Evolutionary conservation across 2,329 filamentous ascomycete species (phyloP).

Genomic region (Nectriaceae sp.): DNA sequence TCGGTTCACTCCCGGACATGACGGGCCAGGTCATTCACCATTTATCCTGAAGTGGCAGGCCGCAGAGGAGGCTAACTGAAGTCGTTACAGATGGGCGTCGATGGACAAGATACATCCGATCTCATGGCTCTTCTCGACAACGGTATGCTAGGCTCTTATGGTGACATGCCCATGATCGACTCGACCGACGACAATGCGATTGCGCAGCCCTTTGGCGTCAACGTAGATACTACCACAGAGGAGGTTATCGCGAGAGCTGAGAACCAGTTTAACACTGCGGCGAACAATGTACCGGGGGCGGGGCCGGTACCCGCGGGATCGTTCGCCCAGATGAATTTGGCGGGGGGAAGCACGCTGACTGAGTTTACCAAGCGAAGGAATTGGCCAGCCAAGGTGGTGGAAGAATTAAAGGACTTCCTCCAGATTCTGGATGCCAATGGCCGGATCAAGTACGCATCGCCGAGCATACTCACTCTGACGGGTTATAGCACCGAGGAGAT

Average conservation of each 20-base stretch:
- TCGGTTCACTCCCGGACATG: conserved; percentile 30
- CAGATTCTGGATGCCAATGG: conserved; percentile 86
- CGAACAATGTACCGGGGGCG: conserved; percentile 42
- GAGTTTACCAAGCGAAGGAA: conserved; percentile 65
- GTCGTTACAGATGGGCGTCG: conserved; percentile 25
- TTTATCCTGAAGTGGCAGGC: not conserved
- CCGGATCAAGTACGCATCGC: conserved; percentile 82
- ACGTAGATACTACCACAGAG: conserved; percentile 25
- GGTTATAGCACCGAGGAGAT: conserved; percentile 74
- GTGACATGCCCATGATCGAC: conserved; percentile 48
- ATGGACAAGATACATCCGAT: conserved; percentile 36
- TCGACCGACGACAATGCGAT: conserved; percentile 31
- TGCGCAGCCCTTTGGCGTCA: conserved; percentile 20
- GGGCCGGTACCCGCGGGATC: conserved; percentile 44
- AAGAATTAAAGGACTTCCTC: conserved; percentile 86
- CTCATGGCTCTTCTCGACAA: conserved; percentile 49
- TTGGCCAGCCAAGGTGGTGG: conserved; percentile 87
- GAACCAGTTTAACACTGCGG: conserved; percentile 36
- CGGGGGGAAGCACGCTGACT: conserved; percentile 49
- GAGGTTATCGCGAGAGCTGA: conserved; percentile 34
- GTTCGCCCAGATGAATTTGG: conserved; percentile 35
- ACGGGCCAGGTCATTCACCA: conserved; percentile 25
- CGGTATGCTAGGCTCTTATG: conserved; percentile 39
- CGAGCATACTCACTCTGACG: conserved; percentile 72
- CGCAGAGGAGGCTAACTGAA: conserved; percentile 19